Base-by-base conservation (phyloP, 441 rosid species). In the Eutrema salsugineum region DNA sequence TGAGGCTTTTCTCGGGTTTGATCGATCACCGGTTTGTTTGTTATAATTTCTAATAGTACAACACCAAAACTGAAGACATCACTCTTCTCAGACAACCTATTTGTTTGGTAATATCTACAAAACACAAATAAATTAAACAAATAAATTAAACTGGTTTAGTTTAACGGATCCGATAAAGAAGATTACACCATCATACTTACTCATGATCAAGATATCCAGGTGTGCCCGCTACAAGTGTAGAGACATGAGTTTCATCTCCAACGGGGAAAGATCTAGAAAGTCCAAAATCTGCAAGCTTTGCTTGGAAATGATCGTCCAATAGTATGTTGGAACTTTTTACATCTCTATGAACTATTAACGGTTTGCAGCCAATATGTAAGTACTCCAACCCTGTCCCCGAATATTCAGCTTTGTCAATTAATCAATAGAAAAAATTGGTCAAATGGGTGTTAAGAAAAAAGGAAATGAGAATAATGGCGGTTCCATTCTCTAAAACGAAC, bases 251-350 rank as follows among this genome's bases (percentile, higher is more conserved):
- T 30, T 58, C 76, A 67, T 32, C 68, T 42, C 77, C 85, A 14
- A 36, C 35, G 1, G 71, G 71, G 20, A 84, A 78, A 72, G 58
- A 70, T 78, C 70, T 81, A 0, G 91, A 88, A 15, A 84, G 66
- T 36, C 91, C 93, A 66, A 86, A 88, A 73, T 88, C 89, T 2
- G 88, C 83, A 15, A 86, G 77, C 71, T 86, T 86, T 24, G 91
- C 91, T 39, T 82, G 81, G 78, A 51, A 55, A 8, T 76, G 81
- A 19, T 78, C 83, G 17, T 70, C 72, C 47, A 88, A 57, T 44
- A 88, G 63, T 63, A 86, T 83, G 81, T 83, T 88, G 38, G 89
- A 39, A 30, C 83, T 69, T 72, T 88, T 86, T 28, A 86, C 75
- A 76, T 88, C 88, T 83, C 91, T 80, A 35, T 88, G 88, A 44